phyloP scores from a whole-genome alignment of 192 early-diverging fungal genomes.

The Coemansia sp. region DNA sequence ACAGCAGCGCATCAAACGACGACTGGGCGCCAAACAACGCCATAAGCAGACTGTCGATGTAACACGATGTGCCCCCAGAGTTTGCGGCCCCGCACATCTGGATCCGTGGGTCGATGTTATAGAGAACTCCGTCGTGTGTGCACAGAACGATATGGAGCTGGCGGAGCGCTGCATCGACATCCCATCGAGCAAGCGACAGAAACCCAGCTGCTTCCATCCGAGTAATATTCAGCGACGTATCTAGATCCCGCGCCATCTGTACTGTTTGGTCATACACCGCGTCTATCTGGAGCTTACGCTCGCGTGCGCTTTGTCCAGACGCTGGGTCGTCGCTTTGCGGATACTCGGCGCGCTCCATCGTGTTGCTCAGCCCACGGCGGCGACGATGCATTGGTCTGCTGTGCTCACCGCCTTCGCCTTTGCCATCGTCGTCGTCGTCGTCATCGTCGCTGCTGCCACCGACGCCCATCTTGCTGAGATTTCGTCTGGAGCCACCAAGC shows the following conservation, averaged over 20 bases:
- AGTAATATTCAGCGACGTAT: conserved; percentile 12
- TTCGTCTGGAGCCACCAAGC: neutral
- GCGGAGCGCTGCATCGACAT: conserved; percentile 20
- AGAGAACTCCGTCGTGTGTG: conserved; percentile 36
- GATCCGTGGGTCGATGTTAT: conserved; percentile 12
- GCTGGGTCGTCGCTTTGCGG: conserved; percentile 37
- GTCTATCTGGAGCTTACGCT: conserved; percentile 22
- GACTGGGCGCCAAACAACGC: conserved; percentile 66
- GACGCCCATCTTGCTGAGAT: neutral
- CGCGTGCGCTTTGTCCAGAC: conserved; percentile 13
- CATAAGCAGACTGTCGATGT: conserved; percentile 66
- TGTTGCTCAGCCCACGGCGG: neutral
- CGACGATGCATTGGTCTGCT: neutral
- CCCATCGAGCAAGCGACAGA: conserved; percentile 20
- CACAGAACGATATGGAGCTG: conserved; percentile 24
- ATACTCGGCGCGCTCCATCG: conserved; percentile 19
- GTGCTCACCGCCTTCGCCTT: neutral
- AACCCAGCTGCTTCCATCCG: conserved; percentile 21
- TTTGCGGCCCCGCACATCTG: conserved; percentile 59
- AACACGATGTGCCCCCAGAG: conserved; percentile 63
- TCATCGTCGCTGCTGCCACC: conserved; percentile 3
- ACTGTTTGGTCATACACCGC: conserved; percentile 10
- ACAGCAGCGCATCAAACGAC: conserved; percentile 62
- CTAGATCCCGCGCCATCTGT: conserved; percentile 26
- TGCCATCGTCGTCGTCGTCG: neutral